These are phyloP conservation scores for Neurospora hispaniola DNA, from an alignment of 495 filamentous ascomycete species.

Conservation along the genomic window DNA sequence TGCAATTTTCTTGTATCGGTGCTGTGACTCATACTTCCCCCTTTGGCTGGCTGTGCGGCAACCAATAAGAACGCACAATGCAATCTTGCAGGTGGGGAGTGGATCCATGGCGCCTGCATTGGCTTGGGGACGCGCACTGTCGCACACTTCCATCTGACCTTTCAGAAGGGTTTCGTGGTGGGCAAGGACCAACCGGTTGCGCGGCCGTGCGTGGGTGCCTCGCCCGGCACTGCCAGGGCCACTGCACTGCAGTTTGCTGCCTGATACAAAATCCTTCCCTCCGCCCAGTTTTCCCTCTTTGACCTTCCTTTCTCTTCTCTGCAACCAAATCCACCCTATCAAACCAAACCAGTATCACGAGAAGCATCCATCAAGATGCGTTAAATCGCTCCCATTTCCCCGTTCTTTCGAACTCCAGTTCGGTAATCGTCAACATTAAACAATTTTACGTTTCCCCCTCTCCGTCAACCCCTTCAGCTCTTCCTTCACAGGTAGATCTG, in stretches of 20 bases:
- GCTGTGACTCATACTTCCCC: conserved; percentile 23
- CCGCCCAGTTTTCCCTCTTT: conserved; percentile 13
- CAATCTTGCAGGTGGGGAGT: not conserved
- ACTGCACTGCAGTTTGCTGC: conserved; percentile 14
- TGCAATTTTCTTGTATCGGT: not conserved
- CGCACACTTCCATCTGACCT: not conserved
- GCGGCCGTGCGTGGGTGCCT: not conserved
- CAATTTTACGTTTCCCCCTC: conserved; percentile 29
- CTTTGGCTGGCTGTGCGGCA: conserved; percentile 16
- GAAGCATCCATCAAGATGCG: conserved; percentile 30
- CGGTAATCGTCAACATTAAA: conserved; percentile 34
- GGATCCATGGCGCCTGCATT: not conserved
- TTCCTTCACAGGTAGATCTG: conserved; percentile 44
- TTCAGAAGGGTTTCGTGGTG: not conserved
- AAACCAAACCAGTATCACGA: conserved; percentile 6
- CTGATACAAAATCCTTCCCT: conserved; percentile 24
- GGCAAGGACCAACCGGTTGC: not conserved
- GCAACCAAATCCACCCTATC: conserved; percentile 15
- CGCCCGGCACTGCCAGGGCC: not conserved
- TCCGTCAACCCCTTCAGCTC: conserved; percentile 35
- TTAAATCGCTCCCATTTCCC: conserved; percentile 20
- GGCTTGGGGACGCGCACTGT: not conserved
- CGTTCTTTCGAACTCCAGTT: conserved; percentile 9
- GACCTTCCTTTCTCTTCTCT: conserved; percentile 12
- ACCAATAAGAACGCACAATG: conserved; percentile 7